Evolutionary conservation across 2,329 filamentous ascomycete species (phyloP), one percentile per base, ranked within the genome.

Genomic region (Botrytis cinerea): DNA sequence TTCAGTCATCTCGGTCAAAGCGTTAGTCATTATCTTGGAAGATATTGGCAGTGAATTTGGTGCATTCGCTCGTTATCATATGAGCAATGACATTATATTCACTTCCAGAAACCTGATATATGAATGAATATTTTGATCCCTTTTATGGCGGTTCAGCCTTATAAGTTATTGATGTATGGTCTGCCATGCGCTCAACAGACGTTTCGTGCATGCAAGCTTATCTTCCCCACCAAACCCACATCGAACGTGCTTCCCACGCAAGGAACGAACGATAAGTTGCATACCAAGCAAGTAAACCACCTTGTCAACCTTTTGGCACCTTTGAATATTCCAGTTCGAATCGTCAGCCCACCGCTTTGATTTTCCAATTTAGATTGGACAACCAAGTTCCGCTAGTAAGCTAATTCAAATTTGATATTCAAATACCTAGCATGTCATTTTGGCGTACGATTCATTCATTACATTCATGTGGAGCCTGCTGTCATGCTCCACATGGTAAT

Each of bases 401-500:
- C 12, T 10, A n/a, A 51, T 51, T 51, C 25, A 51, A n/a, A 51
- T n/a, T 14, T 51, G 25, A 51, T 51, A 2, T 51, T 51, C 48
- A 51, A n/a, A 51, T 51, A 25, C 48, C 12, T n/a, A 14, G 25
- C 25, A 51, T 51, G n/a, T 51, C 10, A n/a, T 51, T 51, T 14
- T 51, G 48, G 25, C 4, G 48, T 51, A 9, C 48, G 25, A n/a
- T 48, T 25, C 46, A n/a, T 48, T 25, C 46, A 48, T 48, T n/a
- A n/a, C 48, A 51, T n/a, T 16, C 48, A 54, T 51, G 48, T 54
- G 48, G 48, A 54, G 48, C 46, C 35, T 28, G 18, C 38, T 18
- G 3, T 14, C 12, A 4, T 0, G 1, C 4, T n/a, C 22, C 22
- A 43, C 12, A 6, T 1, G 0, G 2, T n/a, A 0, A 51, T 67